A percentile compares a stretch with the other conserved stretches of the same genome.
phyloP scores from a whole-genome alignment of 2,329 filamentous ascomycete species.

The Aspergillus sp. region DNA sequence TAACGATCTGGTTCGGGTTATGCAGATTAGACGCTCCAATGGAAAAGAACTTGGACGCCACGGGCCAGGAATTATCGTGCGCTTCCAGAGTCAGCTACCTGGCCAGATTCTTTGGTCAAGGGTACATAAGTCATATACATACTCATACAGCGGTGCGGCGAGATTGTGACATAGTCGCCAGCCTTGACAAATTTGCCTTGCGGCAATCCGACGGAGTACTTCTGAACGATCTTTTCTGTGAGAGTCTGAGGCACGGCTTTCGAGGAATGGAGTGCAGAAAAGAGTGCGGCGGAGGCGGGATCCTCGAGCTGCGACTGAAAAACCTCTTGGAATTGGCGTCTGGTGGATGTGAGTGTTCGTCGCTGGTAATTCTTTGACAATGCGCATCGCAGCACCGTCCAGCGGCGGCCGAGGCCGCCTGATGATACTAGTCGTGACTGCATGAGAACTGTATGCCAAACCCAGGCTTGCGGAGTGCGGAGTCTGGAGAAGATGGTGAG shows the following conservation, averaged over 20 bases:
- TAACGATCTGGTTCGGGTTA: conserved; percentile 71
- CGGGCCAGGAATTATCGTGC: conserved; percentile 79
- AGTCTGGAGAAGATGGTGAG: conserved; percentile 5
- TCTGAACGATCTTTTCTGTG: conserved; percentile 90
- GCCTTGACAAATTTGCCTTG: conserved; percentile 71
- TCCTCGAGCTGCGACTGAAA: conserved; percentile 61
- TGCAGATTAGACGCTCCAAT: conserved; percentile 76
- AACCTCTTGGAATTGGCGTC: conserved; percentile 19
- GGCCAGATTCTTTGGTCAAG: not conserved
- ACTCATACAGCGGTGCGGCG: conserved; percentile 72
- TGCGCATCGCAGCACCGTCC: conserved; percentile 24
- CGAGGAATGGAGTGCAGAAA: conserved; percentile 69
- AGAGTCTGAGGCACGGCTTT: conserved; percentile 66
- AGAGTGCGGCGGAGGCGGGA: conserved; percentile 65
- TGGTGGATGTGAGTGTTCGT: conserved; percentile 32
- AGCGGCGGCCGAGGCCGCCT: conserved; percentile 22
- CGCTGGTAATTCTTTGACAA: conserved; percentile 25
- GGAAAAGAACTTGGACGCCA: conserved; percentile 76
- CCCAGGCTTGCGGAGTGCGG: not conserved
- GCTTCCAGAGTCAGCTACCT: conserved; percentile 31
- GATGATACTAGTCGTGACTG: conserved; percentile 22
- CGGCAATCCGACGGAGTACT: conserved; percentile 72
- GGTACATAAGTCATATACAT: not conserved
- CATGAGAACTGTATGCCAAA: conserved; percentile 3
- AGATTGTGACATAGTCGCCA: conserved; percentile 81